Base-by-base conservation (phyloP, 495 filamentous ascomycete species). In the Penicillium herquei region DNA sequence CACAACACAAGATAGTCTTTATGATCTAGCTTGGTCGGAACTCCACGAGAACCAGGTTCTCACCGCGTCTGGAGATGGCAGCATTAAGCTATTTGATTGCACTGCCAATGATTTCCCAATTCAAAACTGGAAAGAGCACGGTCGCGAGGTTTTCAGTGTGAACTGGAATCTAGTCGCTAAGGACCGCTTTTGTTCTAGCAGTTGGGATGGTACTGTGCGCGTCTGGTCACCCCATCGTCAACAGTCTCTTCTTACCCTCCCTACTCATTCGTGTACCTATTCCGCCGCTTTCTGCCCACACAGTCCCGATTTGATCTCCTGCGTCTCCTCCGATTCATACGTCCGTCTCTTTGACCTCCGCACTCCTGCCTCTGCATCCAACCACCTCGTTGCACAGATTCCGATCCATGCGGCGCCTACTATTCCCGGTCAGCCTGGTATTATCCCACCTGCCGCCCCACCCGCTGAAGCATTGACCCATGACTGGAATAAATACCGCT, bases 401-500 rank as follows among this genome's bases (percentile, higher is more conserved):
- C 89, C 90, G 9, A 89, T 92, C 57, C 92, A 96, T 68, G 77
- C 80, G 3, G 76, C 81, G 3, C 78, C 80, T 4, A 71, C 77
- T 0, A 73, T 73, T 31, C 73, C 70, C 55, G 57, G 68, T 21
- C 59, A 65, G 61, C 44, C 68, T 54, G 60, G 75, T 60, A 48
- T 72, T n/a, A 60, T 70, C 7, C 63, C 70, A 1, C 63, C 60
- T 7, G 58, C 65, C 1, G 52, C 59, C 39, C 71, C 81, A n/a
- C 87, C 87, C 0, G 77, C 81, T 14, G 94, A 98, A 75, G 81
- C 87, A 31, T 81, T 98, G 13, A 97, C 93, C 3, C 94, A 97
- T 68, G 94, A 98, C 72, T 98, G 95, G 95, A 98, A 98, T 70
- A 98, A 98, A 68, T 98, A 98, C 68, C 85, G 88, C 2, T 82